These are phyloP conservation scores for Medicago lupulina DNA, from an alignment of 306 rosid species.

Conservation along the genomic window DNA sequence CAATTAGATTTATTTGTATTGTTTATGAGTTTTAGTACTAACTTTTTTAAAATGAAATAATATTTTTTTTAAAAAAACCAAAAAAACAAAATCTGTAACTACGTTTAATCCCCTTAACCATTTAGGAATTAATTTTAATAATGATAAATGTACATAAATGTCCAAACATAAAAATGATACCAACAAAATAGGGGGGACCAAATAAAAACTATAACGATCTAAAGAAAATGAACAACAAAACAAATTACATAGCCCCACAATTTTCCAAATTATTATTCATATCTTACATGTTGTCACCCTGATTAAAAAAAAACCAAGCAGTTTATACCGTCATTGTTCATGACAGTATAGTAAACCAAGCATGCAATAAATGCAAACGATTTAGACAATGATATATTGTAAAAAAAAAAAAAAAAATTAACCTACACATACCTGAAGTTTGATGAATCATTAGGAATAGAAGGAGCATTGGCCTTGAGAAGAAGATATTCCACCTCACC, in stretches of 20 bases:
- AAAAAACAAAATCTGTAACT: too few species aligned
- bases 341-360: background rate
- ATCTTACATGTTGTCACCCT: background rate
- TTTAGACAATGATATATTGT: conserved; percentile 39
- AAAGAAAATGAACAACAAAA: too few species aligned
- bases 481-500: conserved; percentile 85
- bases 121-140: background rate
- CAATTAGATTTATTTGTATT: too few species aligned
- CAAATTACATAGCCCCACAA: background rate
- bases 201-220: too few species aligned
- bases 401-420: background rate
- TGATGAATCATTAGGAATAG: conserved; percentile 54
- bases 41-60: background rate
- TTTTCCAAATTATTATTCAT: background rate
- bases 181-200: background rate
- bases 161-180: background rate
- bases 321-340: conserved; percentile 3
- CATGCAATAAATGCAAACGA: conserved; percentile 42
- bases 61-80: too few species aligned
- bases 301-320: too few species aligned
- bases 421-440: conserved; percentile 59
- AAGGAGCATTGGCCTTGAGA: conserved; percentile 47
- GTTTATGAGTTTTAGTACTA: background rate
- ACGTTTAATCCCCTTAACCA: background rate
- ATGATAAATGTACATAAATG: background rate